phyloP scores from a whole-genome alignment of 352 stramenopile genomes.

The Phytopythium sindhum region DNA sequence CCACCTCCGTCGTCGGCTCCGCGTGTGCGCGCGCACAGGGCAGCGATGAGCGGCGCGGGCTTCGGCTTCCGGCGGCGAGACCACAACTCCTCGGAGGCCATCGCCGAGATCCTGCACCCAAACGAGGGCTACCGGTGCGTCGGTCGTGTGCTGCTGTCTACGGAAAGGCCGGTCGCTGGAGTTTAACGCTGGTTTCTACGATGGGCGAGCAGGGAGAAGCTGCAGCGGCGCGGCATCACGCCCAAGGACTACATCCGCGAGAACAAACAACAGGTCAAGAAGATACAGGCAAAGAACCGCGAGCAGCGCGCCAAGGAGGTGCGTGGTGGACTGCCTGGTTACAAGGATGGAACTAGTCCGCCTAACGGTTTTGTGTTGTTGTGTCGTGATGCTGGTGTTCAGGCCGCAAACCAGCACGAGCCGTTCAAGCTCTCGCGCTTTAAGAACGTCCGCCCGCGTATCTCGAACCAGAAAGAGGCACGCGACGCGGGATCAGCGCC shows the following conservation, averaged over 20 bases:
- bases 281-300: slow-evolving; percentile 55
- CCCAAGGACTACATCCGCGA: slow-evolving; percentile 62
- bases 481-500: no score
- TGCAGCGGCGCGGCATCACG: slow-evolving; percentile 43
- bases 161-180: neutral
- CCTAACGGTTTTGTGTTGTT: no score
- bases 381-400: neutral
- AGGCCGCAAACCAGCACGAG: slow-evolving; percentile 30
- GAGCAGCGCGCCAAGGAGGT: slow-evolving; percentile 37
- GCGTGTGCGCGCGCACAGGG: neutral
- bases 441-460: slow-evolving; percentile 47
- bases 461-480: slow-evolving; percentile 32
- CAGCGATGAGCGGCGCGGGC: slow-evolving; percentile 33
- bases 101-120: slow-evolving; percentile 60
- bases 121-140: slow-evolving; percentile 53
- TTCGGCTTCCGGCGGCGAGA: slow-evolving; percentile 53
- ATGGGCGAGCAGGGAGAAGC: slow-evolving; percentile 41
- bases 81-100: slow-evolving; percentile 64
- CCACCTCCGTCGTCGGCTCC: no score
- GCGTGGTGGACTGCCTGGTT: neutral
- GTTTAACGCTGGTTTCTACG: neutral
- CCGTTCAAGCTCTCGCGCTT: slow-evolving; percentile 70
- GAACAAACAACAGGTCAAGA: slow-evolving; percentile 63
- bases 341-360: no score
- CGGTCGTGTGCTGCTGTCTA: neutral